These are phyloP conservation scores for Tephrocybe sp. DNA, from an alignment of 768 basidiomycete species.

Conservation along the genomic window DNA sequence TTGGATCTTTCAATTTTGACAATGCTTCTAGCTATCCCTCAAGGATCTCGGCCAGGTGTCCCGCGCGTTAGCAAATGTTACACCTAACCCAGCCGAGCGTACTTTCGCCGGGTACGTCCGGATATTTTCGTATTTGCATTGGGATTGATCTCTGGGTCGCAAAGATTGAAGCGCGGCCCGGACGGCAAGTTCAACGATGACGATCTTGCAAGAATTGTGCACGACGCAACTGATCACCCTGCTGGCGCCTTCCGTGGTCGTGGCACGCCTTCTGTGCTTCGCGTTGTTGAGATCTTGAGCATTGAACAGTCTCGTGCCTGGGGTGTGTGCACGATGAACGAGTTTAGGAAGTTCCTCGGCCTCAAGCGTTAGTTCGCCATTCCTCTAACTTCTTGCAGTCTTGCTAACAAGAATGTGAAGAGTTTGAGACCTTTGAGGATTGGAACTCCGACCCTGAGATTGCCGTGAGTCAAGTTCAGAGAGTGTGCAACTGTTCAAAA, in stretches of 20 bases:
- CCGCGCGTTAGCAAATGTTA: constrained; percentile 17
- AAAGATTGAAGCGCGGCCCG: constrained; percentile 45
- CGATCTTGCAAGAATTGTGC: constrained; percentile 48
- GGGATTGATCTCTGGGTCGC: no score
- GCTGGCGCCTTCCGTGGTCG: constrained; percentile 50
- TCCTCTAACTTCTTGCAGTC: background rate
- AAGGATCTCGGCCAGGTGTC: constrained; percentile 22
- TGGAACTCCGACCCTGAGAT: constrained; percentile 52
- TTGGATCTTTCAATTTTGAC: background rate
- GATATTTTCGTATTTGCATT: background rate
- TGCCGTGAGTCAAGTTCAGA: constrained; percentile 30
- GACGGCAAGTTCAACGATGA: constrained; percentile 53
- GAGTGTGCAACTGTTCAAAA: background rate
- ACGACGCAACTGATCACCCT: constrained; percentile 42
- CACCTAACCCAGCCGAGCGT: constrained; percentile 34
- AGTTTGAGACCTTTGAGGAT: constrained; percentile 47
- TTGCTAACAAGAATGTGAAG: constrained; percentile 18
- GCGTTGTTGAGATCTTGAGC: constrained; percentile 57
- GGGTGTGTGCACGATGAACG: constrained; percentile 59
- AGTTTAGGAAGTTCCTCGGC: constrained; percentile 52
- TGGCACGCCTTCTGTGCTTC: constrained; percentile 44
- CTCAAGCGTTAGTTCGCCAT: constrained; percentile 35
- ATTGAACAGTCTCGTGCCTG: constrained; percentile 54
- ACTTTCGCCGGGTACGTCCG: constrained; percentile 46
- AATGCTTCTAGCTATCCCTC: constrained; percentile 20